These are phyloP conservation scores for Deinandra increscens DNA, from an alignment of 129 eudicot genomes.

Conservation along the genomic window DNA sequence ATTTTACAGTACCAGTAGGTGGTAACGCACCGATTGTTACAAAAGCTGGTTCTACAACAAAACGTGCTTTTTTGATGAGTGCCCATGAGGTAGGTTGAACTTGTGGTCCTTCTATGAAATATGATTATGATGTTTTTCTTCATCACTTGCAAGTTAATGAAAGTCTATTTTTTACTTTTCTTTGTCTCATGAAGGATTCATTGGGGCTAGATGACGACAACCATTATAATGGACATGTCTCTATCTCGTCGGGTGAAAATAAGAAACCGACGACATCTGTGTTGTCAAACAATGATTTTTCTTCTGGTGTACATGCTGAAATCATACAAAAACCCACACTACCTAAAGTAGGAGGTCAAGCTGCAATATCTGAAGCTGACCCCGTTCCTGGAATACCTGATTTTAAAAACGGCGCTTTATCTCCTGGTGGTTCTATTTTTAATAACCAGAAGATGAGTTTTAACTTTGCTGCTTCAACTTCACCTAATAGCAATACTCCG, in stretches of 20 bases:
- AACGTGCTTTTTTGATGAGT: slow-evolving; percentile 61
- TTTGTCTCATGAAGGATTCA: slow-evolving; percentile 42
- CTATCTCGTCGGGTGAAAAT: slow-evolving; percentile 11
- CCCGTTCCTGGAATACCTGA: slow-evolving; percentile 21
- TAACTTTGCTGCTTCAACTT: slow-evolving; percentile 27
- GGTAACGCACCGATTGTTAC: slow-evolving; percentile 5
- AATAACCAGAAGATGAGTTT: slow-evolving; percentile 25
- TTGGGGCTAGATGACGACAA: slow-evolving; percentile 47
- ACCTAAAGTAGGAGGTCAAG: background rate
- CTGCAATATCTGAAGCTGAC: slow-evolving; percentile 4
- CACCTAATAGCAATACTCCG: slow-evolving; percentile 24
- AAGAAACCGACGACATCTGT: slow-evolving; percentile 24
- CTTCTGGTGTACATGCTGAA: slow-evolving; percentile 26
- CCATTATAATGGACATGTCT: slow-evolving; percentile 41
- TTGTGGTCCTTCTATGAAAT: background rate
- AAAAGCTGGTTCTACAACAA: slow-evolving; percentile 28
- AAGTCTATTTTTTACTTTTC: background rate
- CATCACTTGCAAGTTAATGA: background rate
- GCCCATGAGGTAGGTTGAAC: slow-evolving; percentile 56
- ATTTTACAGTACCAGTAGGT: slow-evolving; percentile 30
- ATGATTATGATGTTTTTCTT: background rate
- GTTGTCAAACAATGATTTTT: slow-evolving; percentile 19
- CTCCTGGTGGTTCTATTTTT: slow-evolving; percentile 22
- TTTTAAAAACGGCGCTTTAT: slow-evolving; percentile 14
- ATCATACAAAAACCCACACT: slow-evolving; percentile 10